Conservation (phyloP, 805 yeast species). For the Myxozyma melibiosi region DNA sequence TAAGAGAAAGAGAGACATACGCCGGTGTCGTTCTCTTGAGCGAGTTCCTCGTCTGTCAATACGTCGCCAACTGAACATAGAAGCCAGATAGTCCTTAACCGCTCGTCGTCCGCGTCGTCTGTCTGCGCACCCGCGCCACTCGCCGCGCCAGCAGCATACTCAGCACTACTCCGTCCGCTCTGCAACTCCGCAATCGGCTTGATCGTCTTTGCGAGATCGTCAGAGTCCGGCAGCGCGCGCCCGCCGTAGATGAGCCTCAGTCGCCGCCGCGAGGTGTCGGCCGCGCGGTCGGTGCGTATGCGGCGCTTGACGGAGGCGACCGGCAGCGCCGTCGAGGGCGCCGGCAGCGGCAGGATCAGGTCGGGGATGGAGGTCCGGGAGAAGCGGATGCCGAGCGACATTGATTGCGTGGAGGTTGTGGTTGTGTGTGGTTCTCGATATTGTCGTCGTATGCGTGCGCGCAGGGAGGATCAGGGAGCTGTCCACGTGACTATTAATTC, state of each 20-base stretch:
- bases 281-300: constrained; percentile 46
- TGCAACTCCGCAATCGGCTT: constrained; percentile 36
- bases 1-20: constrained; percentile 5
- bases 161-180: constrained; percentile 10
- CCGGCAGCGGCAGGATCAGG: constrained; percentile 44
- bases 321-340: constrained; percentile 41
- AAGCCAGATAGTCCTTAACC: constrained; percentile 56
- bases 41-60: constrained; percentile 56
- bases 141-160: constrained; percentile 16
- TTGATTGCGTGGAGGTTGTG: background rate
- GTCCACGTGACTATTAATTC: too few species aligned
- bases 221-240: constrained; percentile 58
- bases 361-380: constrained; percentile 51
- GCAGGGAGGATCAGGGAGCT: too few species aligned
- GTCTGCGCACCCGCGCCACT: constrained; percentile 10
- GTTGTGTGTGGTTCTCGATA: background rate
- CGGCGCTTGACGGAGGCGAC: constrained; percentile 48
- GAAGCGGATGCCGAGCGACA: constrained; percentile 47
- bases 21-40: constrained; percentile 62
- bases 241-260: constrained; percentile 72
- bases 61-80: constrained; percentile 80
- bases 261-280: constrained; percentile 49
- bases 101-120: constrained; percentile 30
- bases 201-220: constrained; percentile 58
- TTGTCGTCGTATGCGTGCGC: too few species aligned